Evolutionary conservation across 1,139 yeast genomes (phyloP).

Genomic region (Geotrichum siamense): DNA sequence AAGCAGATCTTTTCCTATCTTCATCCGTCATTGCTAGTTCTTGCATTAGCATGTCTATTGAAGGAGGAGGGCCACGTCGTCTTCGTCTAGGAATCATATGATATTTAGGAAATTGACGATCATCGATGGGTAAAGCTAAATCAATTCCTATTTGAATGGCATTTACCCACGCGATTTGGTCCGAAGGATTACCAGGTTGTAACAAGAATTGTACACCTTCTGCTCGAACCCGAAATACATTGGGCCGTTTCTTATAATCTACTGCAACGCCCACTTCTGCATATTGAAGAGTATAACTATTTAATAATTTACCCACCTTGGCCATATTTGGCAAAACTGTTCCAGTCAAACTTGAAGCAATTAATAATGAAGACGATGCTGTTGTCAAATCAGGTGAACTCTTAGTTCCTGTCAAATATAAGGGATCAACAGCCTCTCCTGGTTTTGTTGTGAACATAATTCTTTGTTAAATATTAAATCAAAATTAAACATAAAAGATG

Average conservation of each 20-base stretch:
- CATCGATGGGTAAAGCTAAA: slow-evolving; percentile 38
- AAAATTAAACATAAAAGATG: too few relatives aligned
- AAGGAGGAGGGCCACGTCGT: slow-evolving; percentile 18
- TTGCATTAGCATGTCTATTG: too few relatives aligned
- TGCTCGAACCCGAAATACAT: slow-evolving; percentile 53
- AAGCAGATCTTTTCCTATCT: not conserved
- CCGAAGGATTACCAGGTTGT: slow-evolving; percentile 44
- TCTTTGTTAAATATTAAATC: too few relatives aligned
- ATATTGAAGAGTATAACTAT: slow-evolving; percentile 57
- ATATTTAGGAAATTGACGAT: slow-evolving; percentile 33
- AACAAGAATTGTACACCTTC: slow-evolving; percentile 64
- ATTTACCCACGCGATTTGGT: slow-evolving; percentile 58
- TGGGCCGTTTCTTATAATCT: slow-evolving; percentile 55
- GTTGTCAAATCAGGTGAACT: not conserved
- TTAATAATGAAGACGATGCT: slow-evolving; percentile 1
- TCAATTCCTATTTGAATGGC: slow-evolving; percentile 38
- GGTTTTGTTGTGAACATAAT: too few relatives aligned
- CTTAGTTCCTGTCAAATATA: not conserved
- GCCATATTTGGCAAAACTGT: slow-evolving; percentile 4
- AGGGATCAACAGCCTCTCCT: too few relatives aligned
- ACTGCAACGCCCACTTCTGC: slow-evolving; percentile 62
- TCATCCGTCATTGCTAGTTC: too few relatives aligned
- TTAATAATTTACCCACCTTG: slow-evolving; percentile 6
- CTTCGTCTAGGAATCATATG: slow-evolving; percentile 33
- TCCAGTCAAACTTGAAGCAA: slow-evolving; percentile 5